These are phyloP conservation scores for Suillus placidus DNA, from an alignment of 768 basidiomycete genomes.

Conservation along the genomic window DNA sequence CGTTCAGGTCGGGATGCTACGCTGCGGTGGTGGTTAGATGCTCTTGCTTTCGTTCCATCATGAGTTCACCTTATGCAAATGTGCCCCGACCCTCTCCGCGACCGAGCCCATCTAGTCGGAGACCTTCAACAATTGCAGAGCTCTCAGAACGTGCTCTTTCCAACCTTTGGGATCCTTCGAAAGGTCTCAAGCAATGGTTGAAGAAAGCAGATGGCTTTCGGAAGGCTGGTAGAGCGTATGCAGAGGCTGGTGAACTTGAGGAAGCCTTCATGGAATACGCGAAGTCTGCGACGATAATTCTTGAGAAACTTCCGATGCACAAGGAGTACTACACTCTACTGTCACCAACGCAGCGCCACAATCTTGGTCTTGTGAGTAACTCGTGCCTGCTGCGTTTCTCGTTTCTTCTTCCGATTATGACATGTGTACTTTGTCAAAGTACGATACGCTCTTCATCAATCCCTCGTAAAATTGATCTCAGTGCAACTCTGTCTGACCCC, in stretches of 20 bases:
- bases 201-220: slow-evolving; percentile 65
- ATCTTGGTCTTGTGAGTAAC: slow-evolving; percentile 67
- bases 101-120: slow-evolving; percentile 22
- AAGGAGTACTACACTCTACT: slow-evolving; percentile 62
- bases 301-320: slow-evolving; percentile 78
- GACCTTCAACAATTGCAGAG: slow-evolving; percentile 65
- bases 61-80: slow-evolving; percentile 16
- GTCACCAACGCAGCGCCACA: slow-evolving; percentile 59
- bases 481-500: slow-evolving; percentile 18
- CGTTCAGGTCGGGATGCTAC: slow-evolving; percentile 10
- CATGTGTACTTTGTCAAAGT: slow-evolving; percentile 3
- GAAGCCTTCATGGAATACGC: slow-evolving; percentile 74
- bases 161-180: slow-evolving; percentile 57
- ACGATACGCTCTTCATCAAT: not conserved
- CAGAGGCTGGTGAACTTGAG: slow-evolving; percentile 60
- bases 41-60: slow-evolving; percentile 16
- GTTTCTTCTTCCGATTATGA: slow-evolving; percentile 12
- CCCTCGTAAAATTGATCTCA: slow-evolving; percentile 4
- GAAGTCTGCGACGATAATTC: slow-evolving; percentile 73
- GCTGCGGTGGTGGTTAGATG: slow-evolving; percentile 4
- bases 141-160: slow-evolving; percentile 64
- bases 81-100: slow-evolving; percentile 10
- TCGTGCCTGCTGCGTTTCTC: not conserved
- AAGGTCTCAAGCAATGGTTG: slow-evolving; percentile 66
- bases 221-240: slow-evolving; percentile 51